phyloP scores from a whole-genome alignment of 148 eudicot genomes.

The Rhododendron ferrugineum region DNA sequence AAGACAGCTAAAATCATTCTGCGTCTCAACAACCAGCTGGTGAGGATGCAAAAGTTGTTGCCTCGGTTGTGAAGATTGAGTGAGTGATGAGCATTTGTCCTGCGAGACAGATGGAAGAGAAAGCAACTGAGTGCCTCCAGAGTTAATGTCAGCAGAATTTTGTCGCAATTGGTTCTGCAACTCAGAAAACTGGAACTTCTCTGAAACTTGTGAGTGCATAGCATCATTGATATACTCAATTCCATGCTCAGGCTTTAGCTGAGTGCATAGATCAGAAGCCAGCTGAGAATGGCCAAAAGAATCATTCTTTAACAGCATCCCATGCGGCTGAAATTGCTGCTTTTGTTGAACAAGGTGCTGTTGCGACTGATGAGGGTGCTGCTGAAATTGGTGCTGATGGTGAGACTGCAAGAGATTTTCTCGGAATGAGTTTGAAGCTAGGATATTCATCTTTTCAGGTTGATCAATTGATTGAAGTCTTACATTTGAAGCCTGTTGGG shows the following conservation, averaged over 20 bases:
- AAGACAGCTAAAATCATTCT: slow-evolving; percentile 43
- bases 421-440: slow-evolving; percentile 34
- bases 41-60: slow-evolving; percentile 35
- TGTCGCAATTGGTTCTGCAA: slow-evolving; percentile 41
- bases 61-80: slow-evolving; percentile 48
- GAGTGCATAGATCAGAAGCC: slow-evolving; percentile 35
- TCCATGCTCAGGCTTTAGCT: slow-evolving; percentile 40
- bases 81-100: slow-evolving; percentile 35
- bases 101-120: slow-evolving; percentile 39
- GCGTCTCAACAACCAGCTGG: slow-evolving; percentile 38
- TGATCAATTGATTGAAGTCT: slow-evolving; percentile 47
- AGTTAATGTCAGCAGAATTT: slow-evolving; percentile 35
- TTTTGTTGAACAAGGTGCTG: slow-evolving; percentile 46
- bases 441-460: slow-evolving; percentile 42
- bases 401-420: slow-evolving; percentile 44
- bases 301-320: slow-evolving; percentile 35
- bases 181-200: slow-evolving; percentile 44
- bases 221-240: slow-evolving; percentile 37
- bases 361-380: slow-evolving; percentile 43
- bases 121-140: slow-evolving; percentile 33
- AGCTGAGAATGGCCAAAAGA: slow-evolving; percentile 38
- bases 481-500: slow-evolving; percentile 35
- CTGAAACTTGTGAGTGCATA: slow-evolving; percentile 46
- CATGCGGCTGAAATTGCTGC: slow-evolving; percentile 47
- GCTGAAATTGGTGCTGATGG: slow-evolving; percentile 46